A percentile compares a stretch with the other conserved stretches of the same genome.
These are phyloP conservation scores for Phtheirospermum japonicum DNA, from an alignment of 257 asterid genomes.

Conservation along the genomic window DNA sequence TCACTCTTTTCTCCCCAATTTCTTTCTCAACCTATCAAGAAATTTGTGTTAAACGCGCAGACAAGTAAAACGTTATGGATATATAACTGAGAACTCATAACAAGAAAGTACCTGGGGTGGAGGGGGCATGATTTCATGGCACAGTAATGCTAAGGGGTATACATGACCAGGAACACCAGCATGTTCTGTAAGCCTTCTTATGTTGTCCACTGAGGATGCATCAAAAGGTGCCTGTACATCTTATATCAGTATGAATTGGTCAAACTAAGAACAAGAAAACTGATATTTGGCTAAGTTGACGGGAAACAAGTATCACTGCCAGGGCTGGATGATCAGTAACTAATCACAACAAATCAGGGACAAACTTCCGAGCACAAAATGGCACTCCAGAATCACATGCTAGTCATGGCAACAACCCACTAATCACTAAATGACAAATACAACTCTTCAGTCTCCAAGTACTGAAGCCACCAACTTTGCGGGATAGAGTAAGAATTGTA, in stretches of 20 bases:
- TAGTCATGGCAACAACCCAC: not conserved
- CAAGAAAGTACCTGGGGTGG: constrained; percentile 49
- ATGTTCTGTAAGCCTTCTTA: constrained; percentile 70
- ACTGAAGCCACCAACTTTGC: not conserved
- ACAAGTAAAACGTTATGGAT: not conserved
- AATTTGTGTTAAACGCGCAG: constrained; percentile 10
- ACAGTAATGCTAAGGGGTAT: constrained; percentile 63
- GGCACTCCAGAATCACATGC: not conserved
- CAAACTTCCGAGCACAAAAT: too few species aligned
- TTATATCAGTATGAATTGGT: constrained; percentile 18
- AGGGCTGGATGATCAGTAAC: constrained; percentile 1
- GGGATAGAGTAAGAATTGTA: not conserved
- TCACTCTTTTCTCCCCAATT: constrained; percentile 70
- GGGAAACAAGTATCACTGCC: too few species aligned
- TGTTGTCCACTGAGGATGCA: constrained; percentile 57
- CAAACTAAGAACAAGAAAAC: constrained; percentile 8
- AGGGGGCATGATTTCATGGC: constrained; percentile 78
- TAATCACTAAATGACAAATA: not conserved
- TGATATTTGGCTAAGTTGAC: not conserved
- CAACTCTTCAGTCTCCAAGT: not conserved
- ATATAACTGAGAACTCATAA: not conserved
- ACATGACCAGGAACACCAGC: constrained; percentile 64
- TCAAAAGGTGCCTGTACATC: constrained; percentile 65
- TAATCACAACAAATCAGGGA: not conserved
- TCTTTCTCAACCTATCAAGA: constrained; percentile 69